Evolutionary conservation across 1,284 basidiomycete genomes (phyloP), one percentile per base, ranked within the genome.

Genomic region (Papiliotrema flavescens): DNA sequence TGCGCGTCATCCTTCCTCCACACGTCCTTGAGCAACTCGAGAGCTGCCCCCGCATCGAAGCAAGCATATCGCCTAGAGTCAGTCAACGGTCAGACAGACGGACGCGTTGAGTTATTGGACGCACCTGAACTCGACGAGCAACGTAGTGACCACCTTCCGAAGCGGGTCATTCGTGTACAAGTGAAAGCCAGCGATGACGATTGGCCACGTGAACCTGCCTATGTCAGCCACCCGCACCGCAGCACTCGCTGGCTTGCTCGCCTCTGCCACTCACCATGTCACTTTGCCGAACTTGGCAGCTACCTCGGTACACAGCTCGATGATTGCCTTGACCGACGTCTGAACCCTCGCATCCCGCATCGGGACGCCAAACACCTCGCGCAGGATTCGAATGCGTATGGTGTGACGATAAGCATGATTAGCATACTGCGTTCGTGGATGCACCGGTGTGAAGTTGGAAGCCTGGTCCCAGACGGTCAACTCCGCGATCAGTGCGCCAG

Each of bases 171-270:
- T 64, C 32, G 60, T 56, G 7, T 63, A 63, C 22, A 75, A 68
- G 51, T 73, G 63, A 51, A 73, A 66, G 7, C 66, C 73, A 22
- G 71, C 70, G 26, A 73, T 71, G 20, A 75, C 49, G 23, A 73
- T 65, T 2, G 73, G 73, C 73, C 73, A 75, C 13, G 73, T 75
- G 17, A 75, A 49, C 73, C 73, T 74, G 23, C 28, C 5, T 11
- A 11, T 32, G 11, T 32, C 28, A 32, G 28, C 28, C 28, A 32
- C 6, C 5, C 28, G 11, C 28, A 32, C 28, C 11, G 28, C 28
- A 7, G n/a, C 15, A 37, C 5, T 37, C 11, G 8, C 28, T 2
- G 9, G 15, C 41, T 13, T 4, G 39, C 20, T 24, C 26, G 11
- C 17, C 13, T 7, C 14, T 22, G 36, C 13, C 14, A 60, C 70